phyloP scores from a whole-genome alignment of 371 early-diverging fungal species.

The Mortierella sp. region DNA sequence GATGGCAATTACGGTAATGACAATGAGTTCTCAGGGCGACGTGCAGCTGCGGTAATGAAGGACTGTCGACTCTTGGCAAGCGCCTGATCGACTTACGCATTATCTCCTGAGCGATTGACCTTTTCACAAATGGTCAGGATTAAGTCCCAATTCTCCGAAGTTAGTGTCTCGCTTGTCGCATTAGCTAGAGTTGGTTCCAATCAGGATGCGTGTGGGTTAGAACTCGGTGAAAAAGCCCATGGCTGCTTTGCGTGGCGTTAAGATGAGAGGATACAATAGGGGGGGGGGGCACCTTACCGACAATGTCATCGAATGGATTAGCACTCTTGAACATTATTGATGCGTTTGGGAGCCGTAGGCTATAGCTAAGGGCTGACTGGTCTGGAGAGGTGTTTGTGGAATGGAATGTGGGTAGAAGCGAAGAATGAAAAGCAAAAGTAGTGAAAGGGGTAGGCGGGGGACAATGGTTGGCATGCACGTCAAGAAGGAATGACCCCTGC shows the following conservation, averaged over 20 bases:
- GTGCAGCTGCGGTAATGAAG: not conserved
- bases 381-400: too few relatives aligned
- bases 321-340: slow-evolving; percentile 64
- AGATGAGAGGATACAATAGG: too few relatives aligned
- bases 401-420: too few relatives aligned
- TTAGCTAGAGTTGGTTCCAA: slow-evolving; percentile 59
- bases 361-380: too few relatives aligned
- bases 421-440: too few relatives aligned
- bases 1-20: not conserved
- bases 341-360: too few relatives aligned
- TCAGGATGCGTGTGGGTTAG: not conserved
- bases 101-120: slow-evolving; percentile 62
- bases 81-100: slow-evolving; percentile 19
- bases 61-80: not conserved
- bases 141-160: slow-evolving; percentile 93
- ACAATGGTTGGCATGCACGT: too few relatives aligned
- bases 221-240: not conserved
- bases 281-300: slow-evolving; percentile 57
- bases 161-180: slow-evolving; percentile 92
- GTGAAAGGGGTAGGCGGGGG: too few relatives aligned
- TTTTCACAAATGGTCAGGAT: slow-evolving; percentile 91
- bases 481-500: too few relatives aligned
- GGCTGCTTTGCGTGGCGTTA: not conserved
- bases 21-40: not conserved
- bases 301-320: slow-evolving; percentile 71